A percentile compares a stretch with the other conserved stretches of the same genome.
Evolutionary conservation across 1,139 yeast species (phyloP).

Genomic region (Trichomonascaceae sp.): DNA sequence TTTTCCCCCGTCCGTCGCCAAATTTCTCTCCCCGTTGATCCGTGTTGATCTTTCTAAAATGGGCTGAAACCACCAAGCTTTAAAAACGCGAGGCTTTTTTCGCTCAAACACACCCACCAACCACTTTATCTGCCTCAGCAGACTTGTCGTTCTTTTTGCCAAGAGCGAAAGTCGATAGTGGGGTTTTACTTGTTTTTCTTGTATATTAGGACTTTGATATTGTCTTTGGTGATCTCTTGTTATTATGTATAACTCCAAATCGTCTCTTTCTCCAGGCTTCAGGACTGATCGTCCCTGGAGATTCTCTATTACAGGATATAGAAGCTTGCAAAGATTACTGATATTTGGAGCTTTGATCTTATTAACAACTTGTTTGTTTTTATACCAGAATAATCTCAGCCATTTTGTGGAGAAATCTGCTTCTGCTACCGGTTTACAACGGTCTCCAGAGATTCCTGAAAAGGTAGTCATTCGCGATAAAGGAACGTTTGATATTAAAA

Average conservation of each 20-base stretch:
- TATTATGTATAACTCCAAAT: neutral
- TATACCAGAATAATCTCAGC: neutral
- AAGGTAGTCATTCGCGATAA: neutral
- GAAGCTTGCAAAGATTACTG: slow-evolving; percentile 3
- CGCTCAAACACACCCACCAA: neutral
- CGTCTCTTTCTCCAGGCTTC: neutral
- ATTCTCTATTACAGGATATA: neutral
- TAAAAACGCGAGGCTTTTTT: neutral
- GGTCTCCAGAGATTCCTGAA: neutral
- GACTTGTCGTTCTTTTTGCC: neutral
- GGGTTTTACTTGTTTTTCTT: neutral
- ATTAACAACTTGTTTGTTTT: neutral
- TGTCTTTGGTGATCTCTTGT: neutral
- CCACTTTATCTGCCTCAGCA: neutral
- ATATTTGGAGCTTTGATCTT: neutral
- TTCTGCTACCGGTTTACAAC: neutral
- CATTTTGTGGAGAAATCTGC: neutral
- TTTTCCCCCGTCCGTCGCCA: neutral
- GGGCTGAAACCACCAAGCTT: neutral
- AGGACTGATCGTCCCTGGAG: neutral
- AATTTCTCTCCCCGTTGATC: neutral
- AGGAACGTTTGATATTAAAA: neutral
- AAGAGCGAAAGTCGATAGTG: neutral
- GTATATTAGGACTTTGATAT: neutral
- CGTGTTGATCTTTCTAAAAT: neutral